Conservation (phyloP, 768 basidiomycete genomes). For the Phylloporus arenicola region DNA sequence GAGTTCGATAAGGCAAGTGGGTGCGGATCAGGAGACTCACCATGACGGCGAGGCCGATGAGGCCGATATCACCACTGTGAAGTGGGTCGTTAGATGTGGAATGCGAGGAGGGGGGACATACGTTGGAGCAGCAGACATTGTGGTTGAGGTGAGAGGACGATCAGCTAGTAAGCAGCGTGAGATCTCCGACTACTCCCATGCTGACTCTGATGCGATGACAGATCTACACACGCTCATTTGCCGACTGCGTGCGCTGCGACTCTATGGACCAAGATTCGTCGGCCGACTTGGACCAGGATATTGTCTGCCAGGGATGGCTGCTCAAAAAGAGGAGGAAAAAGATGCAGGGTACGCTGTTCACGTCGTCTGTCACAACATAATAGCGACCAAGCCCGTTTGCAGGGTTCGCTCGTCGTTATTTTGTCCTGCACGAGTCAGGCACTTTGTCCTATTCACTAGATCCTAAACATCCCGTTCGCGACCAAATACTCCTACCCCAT, state of each 20-base stretch:
- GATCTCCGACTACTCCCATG: slow-evolving; percentile 13
- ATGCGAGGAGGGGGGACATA: slow-evolving; percentile 34
- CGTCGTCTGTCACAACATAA: neutral
- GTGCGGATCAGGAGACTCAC: slow-evolving; percentile 39
- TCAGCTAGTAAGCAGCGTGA: slow-evolving; percentile 14
- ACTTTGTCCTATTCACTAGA: slow-evolving; percentile 71
- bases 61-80: slow-evolving; percentile 89
- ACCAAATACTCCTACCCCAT: slow-evolving; percentile 58
- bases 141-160: slow-evolving; percentile 28
- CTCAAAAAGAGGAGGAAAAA: slow-evolving; percentile 84
- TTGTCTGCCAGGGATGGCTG: slow-evolving; percentile 70
- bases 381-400: neutral
- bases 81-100: slow-evolving; percentile 12
- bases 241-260: neutral
- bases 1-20: slow-evolving; percentile 1
- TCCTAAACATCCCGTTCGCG: slow-evolving; percentile 65
- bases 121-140: slow-evolving; percentile 44
- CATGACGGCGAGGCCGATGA: slow-evolving; percentile 99
- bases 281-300: slow-evolving; percentile 12
- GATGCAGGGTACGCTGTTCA: slow-evolving; percentile 62
- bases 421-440: slow-evolving; percentile 62
- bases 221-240: slow-evolving; percentile 1
- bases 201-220: slow-evolving; percentile 1
- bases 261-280: slow-evolving; percentile 5
- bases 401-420: slow-evolving; percentile 86